Base-by-base conservation (phyloP, 345 rosid species). In the Pugionium cornutum region DNA sequence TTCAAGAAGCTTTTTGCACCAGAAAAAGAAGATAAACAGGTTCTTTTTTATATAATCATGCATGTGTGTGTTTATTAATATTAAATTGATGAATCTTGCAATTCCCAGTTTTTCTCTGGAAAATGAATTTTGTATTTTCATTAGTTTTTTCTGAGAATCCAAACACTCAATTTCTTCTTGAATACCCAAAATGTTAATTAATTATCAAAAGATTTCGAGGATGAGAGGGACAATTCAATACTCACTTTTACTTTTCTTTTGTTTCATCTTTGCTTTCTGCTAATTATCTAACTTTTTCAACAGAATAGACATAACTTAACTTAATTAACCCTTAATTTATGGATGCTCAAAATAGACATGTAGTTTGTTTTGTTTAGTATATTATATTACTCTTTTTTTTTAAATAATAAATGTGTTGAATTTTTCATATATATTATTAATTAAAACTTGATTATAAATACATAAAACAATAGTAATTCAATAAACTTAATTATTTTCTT, bases 1-100 rank as follows among this genome's bases (percentile, higher is more conserved):
- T 68, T 68, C 34, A 68, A 40, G 57, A 59, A 62, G 45, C 49
- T 61, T 32, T 36, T 1, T 68, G 58, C 66, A 49, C 55, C 46
- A 53, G 62, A 45, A 32, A 35, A 53, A 53, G 58, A 35, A 41
- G 11, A 62, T 1, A 2, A 9, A 37, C 58, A 62, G 56, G 75
- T 62, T 62, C 25, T 50, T 6, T 26, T 39, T 3, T 11, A 3
- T 49, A 37, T 34, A 41, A 59, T 59, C 54, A 60, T 70, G 69
- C 68, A 54, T 63, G 49, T 53, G 26, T 30, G 3, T 60, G 2
- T 11, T 51, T 25, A n/a, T 4, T 50, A 48, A 31, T 28, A 57
- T 32, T 39, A 59, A 32, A 9, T 11, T 10, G 18, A 18, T 25
- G 37, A 68, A 7, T 42, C 66, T 32, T 2, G 8, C 5, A 2